Evolutionary conservation across 2,329 filamentous ascomycete species (phyloP).

Genomic region (Penicillium concentricum): DNA sequence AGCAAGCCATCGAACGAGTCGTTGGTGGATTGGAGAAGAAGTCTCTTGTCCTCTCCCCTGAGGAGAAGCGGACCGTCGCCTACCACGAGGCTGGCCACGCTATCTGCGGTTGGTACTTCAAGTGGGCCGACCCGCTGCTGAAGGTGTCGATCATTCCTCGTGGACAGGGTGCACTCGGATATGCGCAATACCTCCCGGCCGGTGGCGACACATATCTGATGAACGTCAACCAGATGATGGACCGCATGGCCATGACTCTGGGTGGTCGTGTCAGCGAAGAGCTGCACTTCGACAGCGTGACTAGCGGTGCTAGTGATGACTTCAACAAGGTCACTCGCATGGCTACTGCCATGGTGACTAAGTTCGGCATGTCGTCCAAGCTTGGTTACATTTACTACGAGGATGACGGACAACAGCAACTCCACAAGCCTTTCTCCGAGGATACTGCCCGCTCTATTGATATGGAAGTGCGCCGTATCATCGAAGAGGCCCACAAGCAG

Average conservation of each 20-base stretch:
- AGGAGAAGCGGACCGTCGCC: conserved; percentile 93
- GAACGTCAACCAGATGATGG: conserved; percentile 94
- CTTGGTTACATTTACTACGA: conserved; percentile 92
- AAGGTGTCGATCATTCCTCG: conserved; percentile 99
- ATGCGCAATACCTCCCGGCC: conserved; percentile 93
- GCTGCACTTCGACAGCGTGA: conserved; percentile 94
- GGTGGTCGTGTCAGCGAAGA: conserved; percentile 95
- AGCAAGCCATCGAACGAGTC: conserved; percentile 95
- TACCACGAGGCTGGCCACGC: conserved; percentile 98
- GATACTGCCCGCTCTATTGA: conserved; percentile 91
- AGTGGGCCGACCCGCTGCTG: conserved; percentile 91
- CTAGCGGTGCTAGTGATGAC: conserved; percentile 90
- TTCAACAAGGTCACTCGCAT: conserved; percentile 98
- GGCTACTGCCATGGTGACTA: conserved; percentile 98
- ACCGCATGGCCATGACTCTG: conserved; percentile 99
- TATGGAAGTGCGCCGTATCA: conserved; percentile 82
- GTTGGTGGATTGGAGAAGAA: conserved; percentile 97
- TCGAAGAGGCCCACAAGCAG: conserved; percentile 88
- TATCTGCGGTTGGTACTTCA: conserved; percentile 97
- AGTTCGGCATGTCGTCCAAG: conserved; percentile 97
- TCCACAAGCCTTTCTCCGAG: conserved; percentile 96
- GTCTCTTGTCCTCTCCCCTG: conserved; percentile 85
- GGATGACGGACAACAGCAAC: conserved; percentile 67
- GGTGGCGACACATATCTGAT: conserved; percentile 86
- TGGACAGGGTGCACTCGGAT: conserved; percentile 88